A percentile compares a stretch with the other conserved stretches of the same genome.
Evolutionary conservation across 257 asterid genomes (phyloP).

Genomic region (Nicotiana knightiana): DNA sequence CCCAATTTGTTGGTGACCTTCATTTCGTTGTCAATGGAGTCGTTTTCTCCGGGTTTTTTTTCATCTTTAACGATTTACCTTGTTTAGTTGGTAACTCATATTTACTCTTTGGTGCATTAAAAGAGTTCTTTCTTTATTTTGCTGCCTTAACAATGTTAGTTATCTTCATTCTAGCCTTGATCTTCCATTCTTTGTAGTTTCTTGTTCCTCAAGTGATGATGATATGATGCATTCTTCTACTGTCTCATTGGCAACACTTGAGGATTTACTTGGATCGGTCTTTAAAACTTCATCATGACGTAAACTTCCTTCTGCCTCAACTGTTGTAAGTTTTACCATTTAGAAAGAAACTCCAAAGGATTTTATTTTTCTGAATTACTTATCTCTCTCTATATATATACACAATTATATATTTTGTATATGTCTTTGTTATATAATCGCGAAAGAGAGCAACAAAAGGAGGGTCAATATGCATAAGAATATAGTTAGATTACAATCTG

Average conservation of each 20-base stretch:
- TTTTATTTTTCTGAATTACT: neutral
- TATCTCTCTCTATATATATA: neutral
- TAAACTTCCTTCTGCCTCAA: constrained; percentile 18
- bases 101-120: too few species aligned
- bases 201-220: constrained; percentile 3
- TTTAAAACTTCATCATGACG: constrained; percentile 1
- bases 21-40: too few species aligned
- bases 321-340: constrained; percentile 15
- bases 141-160: neutral
- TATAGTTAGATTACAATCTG: neutral
- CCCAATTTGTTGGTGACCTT: too few species aligned
- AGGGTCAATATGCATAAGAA: too few species aligned
- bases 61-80: too few species aligned
- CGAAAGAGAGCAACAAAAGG: too few species aligned
- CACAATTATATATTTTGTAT: too few species aligned
- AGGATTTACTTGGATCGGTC: constrained; percentile 10
- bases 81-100: too few species aligned
- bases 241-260: constrained; percentile 11
- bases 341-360: neutral
- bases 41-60: too few species aligned
- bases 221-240: constrained; percentile 20
- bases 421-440: too few species aligned
- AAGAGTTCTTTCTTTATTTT: too few species aligned
- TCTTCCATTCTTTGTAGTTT: too few species aligned
- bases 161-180: neutral